phyloP scores from a whole-genome alignment of 345 rosid genomes.

The Camelina hispida region DNA sequence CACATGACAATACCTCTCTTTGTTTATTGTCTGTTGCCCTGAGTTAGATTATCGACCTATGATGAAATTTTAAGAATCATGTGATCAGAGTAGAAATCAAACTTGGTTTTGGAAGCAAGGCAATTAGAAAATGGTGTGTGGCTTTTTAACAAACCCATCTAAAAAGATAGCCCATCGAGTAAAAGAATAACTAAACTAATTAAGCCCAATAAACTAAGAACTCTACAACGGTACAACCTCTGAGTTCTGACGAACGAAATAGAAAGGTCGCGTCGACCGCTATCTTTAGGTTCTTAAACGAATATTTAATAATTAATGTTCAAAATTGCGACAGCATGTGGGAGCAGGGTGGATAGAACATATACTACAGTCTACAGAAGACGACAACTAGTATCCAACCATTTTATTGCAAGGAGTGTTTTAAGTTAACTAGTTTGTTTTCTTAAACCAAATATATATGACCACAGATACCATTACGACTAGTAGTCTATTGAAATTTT shows the following conservation, averaged over 20 bases:
- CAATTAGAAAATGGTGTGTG: not conserved
- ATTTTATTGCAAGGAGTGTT: not conserved
- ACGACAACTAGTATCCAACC: not conserved
- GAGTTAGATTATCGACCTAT: not conserved
- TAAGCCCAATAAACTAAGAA: constrained; percentile 21
- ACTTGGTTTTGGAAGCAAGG: not conserved
- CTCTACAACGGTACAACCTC: not conserved
- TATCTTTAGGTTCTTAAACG: not conserved
- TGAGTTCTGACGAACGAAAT: not conserved
- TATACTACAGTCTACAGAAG: no score
- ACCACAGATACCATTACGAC: not conserved
- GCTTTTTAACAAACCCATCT: not conserved
- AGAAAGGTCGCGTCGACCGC: not conserved
- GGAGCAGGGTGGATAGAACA: not conserved
- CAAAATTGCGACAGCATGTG: not conserved
- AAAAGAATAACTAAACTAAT: not conserved
- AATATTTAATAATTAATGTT: not conserved
- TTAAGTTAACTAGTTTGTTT: not conserved
- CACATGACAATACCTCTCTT: not conserved
- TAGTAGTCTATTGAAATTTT: not conserved
- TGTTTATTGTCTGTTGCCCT: not conserved
- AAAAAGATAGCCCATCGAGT: not conserved
- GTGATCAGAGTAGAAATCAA: not conserved
- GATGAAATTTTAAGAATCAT: not conserved
- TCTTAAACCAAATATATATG: not conserved